Evolutionary conservation across 176 grass and related monocot species (phyloP), one percentile per base, ranked within the genome.

Genomic region (Coix lacrymajobi): DNA sequence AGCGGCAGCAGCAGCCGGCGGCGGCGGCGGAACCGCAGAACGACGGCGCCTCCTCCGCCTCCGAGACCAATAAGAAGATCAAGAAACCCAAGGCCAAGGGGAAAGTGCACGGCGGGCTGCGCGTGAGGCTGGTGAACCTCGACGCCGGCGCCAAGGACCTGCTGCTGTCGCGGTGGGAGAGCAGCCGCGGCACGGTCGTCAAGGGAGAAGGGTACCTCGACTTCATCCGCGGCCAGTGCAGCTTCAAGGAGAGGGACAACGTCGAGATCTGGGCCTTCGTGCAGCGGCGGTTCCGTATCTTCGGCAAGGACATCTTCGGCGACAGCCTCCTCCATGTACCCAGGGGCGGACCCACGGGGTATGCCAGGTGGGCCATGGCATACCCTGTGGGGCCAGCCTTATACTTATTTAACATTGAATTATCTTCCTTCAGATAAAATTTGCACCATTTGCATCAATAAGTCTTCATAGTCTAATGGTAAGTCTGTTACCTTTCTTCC

Each of bases 241-340:
- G 43, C 24, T 36, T 83, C 44, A 12, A 36, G 72, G n/a, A 22
- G 12, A 11, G 2, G 3, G 57, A 90, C 78, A 17, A 0, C 68
- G 33, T 82, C 22, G 38, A 30, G 30, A 29, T 81, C 32, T 78
- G 75, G 58, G 65, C 84, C 8, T 75, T 88, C 64, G 8, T 69
- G 54, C 22, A 77, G 67, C 49, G 84, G 7, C 3, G 1, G 20
- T 49, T 87, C 10, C 22, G 3, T 0, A 11, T 77, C 66, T 71
- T 79, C 56, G 85, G 54, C 30, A 4, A 0, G 29, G 69, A 31
- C 60, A 46, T 96, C 77, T 54, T 17, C 72, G 60, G 73, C 72
- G 80, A 84, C 31, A 87, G 93, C 26, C 38, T 20, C 11, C 71
- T 96, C 20, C 81, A 68, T 48, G 12, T 92, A 17, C 62, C 91